phyloP scores from a whole-genome alignment of 2,329 filamentous ascomycete species.

The Alternaria conjuncta region DNA sequence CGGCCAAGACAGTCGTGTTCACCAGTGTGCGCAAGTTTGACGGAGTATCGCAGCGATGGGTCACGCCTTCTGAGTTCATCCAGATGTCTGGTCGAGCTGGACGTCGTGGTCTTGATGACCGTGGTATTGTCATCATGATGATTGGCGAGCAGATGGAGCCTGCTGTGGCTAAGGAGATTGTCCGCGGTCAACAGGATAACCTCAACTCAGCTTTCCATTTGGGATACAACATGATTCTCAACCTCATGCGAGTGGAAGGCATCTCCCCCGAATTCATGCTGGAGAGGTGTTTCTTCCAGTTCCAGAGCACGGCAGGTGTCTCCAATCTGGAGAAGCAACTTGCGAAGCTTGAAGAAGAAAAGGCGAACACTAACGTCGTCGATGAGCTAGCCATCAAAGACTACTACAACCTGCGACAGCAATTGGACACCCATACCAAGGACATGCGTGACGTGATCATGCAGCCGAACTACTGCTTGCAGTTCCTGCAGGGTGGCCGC shows the following conservation, averaged over 20 bases:
- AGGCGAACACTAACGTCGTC: constrained; percentile 74
- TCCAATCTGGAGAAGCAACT: constrained; percentile 82
- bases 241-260: constrained; percentile 96
- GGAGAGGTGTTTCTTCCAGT: constrained; percentile 97
- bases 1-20: constrained; percentile 98
- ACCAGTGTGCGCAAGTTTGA: constrained; percentile 96
- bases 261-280: constrained; percentile 99
- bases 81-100: constrained; percentile 99
- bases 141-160: constrained; percentile 96
- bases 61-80: constrained; percentile 95
- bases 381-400: constrained; percentile 91
- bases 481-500: constrained; percentile 86
- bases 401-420: constrained; percentile 88
- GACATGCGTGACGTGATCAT: constrained; percentile 93
- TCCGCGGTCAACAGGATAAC: constrained; percentile 94
- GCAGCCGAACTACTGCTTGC: constrained; percentile 83
- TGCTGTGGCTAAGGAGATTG: constrained; percentile 89
- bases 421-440: constrained; percentile 80
- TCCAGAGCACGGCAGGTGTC: constrained; percentile 92
- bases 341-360: constrained; percentile 76
- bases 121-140: constrained; percentile 99
- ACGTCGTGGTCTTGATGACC: constrained; percentile 94
- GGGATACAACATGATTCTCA: constrained; percentile 99
- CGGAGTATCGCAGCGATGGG: constrained; percentile 77
- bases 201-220: constrained; percentile 98